Base-by-base conservation (phyloP, 805 yeast genomes). In the Helenozyma rhizophorensis region DNA sequence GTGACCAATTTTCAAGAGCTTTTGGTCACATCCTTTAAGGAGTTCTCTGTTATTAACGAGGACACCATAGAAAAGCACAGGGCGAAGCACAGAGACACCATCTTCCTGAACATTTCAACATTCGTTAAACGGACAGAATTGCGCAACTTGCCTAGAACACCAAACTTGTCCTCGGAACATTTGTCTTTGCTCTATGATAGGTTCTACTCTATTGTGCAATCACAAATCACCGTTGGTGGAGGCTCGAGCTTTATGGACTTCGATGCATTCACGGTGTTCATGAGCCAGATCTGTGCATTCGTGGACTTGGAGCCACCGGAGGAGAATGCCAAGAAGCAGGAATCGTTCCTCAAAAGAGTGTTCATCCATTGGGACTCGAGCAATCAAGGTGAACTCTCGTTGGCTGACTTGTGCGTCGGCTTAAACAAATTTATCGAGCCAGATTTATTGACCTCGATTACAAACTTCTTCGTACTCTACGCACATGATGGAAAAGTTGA, bases 41-140 rank as follows among this genome's bases (percentile, higher is more conserved):
- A 93, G 53, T 93, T 93, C 56, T 70, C 83, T 7, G 78, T 78
- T 6, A 73, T 93, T 14, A 80, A 86, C 21, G 95, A 89, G 37
- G 80, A 78, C 1, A 69, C 77, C 56, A 78, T 93, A 25, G 70
- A 68, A 14, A 81, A 73, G 37, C 81, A 79, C 48, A 74, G 97
- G 33, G 65, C 72, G 15, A 82, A 73, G 51, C 80, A 76, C 54
- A 79, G 88, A 56, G 78, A 80, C 45, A 76, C 80, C 27, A 90
- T 93, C 27, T 78, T 84, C 51, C 84, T 75, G 47, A 90, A 93
- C 34, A 87, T 90, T 40, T 95, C 93, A 45, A 70, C 79, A 1
- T 90, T 90, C 63, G 94, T 93, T 22, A 93, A 90, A 58, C 72
- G 96, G 36, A 86, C 97, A 0, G 96, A 93, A 56, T 56, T 93